phyloP scores from a whole-genome alignment of 1,284 basidiomycete species.

The Phlebopus sp. region DNA sequence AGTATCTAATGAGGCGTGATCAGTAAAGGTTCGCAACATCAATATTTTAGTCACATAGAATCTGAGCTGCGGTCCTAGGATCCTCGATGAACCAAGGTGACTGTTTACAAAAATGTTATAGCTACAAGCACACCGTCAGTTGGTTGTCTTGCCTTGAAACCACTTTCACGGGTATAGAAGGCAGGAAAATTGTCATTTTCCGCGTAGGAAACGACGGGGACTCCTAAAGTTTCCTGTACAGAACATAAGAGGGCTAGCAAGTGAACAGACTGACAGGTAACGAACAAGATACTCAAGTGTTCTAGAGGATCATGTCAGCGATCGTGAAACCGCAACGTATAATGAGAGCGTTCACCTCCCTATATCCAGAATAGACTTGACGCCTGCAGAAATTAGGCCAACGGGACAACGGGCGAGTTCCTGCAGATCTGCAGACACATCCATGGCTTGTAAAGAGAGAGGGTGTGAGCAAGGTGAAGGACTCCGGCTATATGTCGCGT shows the following conservation, averaged over 20 bases:
- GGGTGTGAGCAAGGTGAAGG: background rate
- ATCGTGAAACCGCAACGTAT: background rate
- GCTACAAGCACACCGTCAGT: background rate
- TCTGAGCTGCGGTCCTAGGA: conserved; percentile 61
- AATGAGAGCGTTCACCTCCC: conserved; percentile 48
- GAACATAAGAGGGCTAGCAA: background rate
- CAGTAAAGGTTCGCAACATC: conserved; percentile 2
- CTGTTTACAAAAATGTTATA: conserved; percentile 35
- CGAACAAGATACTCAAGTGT: conserved; percentile 91
- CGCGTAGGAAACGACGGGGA: conserved; percentile 85
- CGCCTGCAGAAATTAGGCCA: conserved; percentile 90
- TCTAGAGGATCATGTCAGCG: conserved; percentile 35
- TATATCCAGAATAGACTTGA: conserved; percentile 96
- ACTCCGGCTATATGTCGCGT: conserved; percentile 27
- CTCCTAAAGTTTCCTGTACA: conserved; percentile 89
- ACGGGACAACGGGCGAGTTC: conserved; percentile 85
- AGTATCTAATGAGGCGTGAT: conserved; percentile 41
- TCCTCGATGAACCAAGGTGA: conserved; percentile 68
- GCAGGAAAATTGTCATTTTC: conserved; percentile 84
- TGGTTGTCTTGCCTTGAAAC: conserved; percentile 54
- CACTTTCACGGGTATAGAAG: conserved; percentile 87
- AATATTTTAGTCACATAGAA: conserved; percentile 56
- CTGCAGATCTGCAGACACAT: conserved; percentile 89
- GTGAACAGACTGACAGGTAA: background rate
- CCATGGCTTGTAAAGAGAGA: conserved; percentile 66